phyloP scores from a whole-genome alignment of 768 basidiomycete genomes.

The Leccinum broughii region DNA sequence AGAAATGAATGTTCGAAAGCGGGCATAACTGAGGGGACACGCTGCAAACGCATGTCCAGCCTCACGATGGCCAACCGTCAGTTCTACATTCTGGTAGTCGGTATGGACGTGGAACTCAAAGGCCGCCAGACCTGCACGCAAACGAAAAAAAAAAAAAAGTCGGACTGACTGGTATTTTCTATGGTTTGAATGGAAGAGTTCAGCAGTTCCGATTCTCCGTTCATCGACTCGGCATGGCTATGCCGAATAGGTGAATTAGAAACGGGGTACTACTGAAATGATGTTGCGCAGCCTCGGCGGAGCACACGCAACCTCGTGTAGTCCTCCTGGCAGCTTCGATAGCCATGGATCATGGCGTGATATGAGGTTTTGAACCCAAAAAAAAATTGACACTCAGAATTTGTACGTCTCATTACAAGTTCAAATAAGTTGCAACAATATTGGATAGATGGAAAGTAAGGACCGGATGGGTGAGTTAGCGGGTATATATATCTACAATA shows the following conservation, averaged over 20 bases:
- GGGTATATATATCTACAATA: conserved; percentile 24
- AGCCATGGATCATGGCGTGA: neutral
- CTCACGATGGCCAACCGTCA: neutral
- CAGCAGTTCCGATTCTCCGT: neutral
- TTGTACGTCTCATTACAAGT: neutral
- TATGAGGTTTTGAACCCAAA: neutral
- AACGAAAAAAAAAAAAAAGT: neutral
- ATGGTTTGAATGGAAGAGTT: neutral
- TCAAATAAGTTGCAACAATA: neutral
- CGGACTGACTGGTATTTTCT: neutral
- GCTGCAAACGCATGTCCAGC: conserved; percentile 13
- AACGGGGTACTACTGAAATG: conserved; percentile 7
- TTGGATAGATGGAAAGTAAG: conserved; percentile 1
- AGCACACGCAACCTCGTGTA: conserved; percentile 22
- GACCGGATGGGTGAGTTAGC: conserved; percentile 6
- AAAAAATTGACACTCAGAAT: neutral
- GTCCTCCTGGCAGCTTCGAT: conserved; percentile 21
- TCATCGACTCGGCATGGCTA: neutral
- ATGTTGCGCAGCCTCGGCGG: conserved; percentile 16
- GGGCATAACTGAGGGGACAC: conserved; percentile 11
- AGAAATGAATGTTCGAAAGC: conserved; percentile 13
- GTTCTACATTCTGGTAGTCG: neutral
- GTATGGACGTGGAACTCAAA: neutral
- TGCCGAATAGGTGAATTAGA: conserved; percentile 10
- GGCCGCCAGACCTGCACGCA: neutral